These are phyloP conservation scores for Tricholoma matsutake DNA, from an alignment of 768 basidiomycete species.

Conservation along the genomic window DNA sequence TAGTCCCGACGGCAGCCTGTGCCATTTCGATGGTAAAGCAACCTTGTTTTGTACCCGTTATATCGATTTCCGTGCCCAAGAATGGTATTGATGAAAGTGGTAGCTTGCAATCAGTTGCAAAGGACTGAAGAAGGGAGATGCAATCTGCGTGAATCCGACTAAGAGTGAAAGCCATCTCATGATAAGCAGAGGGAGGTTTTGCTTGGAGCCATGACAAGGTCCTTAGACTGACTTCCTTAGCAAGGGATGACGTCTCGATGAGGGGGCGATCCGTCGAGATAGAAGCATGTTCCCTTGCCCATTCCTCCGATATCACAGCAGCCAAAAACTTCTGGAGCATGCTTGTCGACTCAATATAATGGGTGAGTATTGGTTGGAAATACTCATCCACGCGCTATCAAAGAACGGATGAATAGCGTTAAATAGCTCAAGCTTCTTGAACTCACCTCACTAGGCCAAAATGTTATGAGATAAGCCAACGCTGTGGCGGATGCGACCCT, in stretches of 20 bases:
- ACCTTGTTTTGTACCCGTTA: slow-evolving; percentile 57
- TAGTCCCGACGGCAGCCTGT: slow-evolving; percentile 60
- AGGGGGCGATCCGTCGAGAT: slow-evolving; percentile 35
- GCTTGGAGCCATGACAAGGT: slow-evolving; percentile 73
- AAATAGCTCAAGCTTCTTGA: slow-evolving; percentile 1
- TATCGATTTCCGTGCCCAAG: slow-evolving; percentile 75
- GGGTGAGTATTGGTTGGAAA: slow-evolving; percentile 71
- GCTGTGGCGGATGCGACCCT: slow-evolving; percentile 77
- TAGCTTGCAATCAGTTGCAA: slow-evolving; percentile 85
- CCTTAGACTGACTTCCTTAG: slow-evolving; percentile 63
- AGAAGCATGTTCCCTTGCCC: slow-evolving; percentile 55
- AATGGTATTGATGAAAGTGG: slow-evolving; percentile 74
- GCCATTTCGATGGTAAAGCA: slow-evolving; percentile 82
- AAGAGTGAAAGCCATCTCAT: slow-evolving; percentile 86
- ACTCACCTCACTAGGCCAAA: slow-evolving; percentile 64
- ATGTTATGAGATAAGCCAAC: slow-evolving; percentile 63
- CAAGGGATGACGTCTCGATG: slow-evolving; percentile 55
- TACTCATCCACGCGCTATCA: slow-evolving; percentile 49
- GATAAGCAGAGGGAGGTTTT: slow-evolving; percentile 73
- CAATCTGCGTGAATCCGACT: slow-evolving; percentile 80
- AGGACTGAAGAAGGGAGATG: slow-evolving; percentile 74
- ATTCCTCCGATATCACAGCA: slow-evolving; percentile 88
- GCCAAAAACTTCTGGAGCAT: slow-evolving; percentile 88
- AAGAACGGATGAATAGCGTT: background rate
- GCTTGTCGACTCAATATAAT: slow-evolving; percentile 83